Evolutionary conservation across 768 basidiomycete species (phyloP), one percentile per base, ranked within the genome.

Genomic region (Leccinum rimulosum): DNA sequence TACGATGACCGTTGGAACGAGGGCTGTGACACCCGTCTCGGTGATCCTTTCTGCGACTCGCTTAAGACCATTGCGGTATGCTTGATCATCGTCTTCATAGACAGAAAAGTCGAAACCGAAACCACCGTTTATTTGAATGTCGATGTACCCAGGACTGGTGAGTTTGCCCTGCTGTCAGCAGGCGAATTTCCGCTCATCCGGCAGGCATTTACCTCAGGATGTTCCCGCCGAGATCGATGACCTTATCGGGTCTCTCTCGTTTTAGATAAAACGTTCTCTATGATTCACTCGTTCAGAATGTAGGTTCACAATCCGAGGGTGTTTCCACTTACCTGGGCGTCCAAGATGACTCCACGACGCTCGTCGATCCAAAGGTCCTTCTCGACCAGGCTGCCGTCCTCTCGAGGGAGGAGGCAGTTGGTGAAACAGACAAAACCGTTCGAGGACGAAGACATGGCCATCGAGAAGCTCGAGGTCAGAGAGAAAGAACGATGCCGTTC

Each of bases 91-190:
- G 28, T 82, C 84, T 36, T 89, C 85, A 64, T 88, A 91, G 17
- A 93, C 83, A 12, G 91, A 93, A 67, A 94, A 93, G 71, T 93
- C 91, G 68, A 93, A 90, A 31, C 87, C 86, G 69, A 91, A 94
- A 5, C 86, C 93, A 36, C 94, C 94, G 63, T 96, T 95, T 61
- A 96, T 87, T 67, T 96, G 94, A 17, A 89, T 84, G 74, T 95
- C 94, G 52, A 95, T 81, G 66, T 88, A 83, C 14, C 93, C 93
- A 3, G 93, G 93, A 70, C 91, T 93, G 63, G 15, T 56, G 59
- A 33, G 15, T 48, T 65, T 22, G 57, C 49, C 30, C 28, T 22
- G 17, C 25, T 51, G 43, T 66, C 9, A 68, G 65, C 49, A 12
- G 9, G 30, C 11, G 19, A 35, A n/a, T 12, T 25, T 17, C n/a